Percentiles rank a stretch among this genome's conserved stretches.
Evolutionary conservation across 805 yeast genomes (phyloP).

Genomic region (Wickerhamiella sorbophila): DNA sequence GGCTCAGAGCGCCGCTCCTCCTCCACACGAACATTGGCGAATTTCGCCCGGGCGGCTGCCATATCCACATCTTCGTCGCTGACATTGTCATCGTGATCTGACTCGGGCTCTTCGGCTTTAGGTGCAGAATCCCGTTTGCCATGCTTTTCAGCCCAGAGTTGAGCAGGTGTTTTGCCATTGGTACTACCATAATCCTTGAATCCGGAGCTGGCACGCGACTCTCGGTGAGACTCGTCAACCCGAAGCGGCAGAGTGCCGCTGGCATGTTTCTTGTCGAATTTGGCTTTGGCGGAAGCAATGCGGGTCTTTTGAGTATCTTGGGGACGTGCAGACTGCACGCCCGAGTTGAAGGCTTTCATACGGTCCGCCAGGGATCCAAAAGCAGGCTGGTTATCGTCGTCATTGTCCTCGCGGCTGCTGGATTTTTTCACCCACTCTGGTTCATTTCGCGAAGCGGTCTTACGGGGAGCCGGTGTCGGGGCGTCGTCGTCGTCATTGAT

Average conservation of each 20-base stretch:
- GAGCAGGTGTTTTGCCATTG: constrained; percentile 86
- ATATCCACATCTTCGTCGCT: neutral
- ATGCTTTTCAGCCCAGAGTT: constrained; percentile 84
- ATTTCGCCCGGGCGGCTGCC: neutral
- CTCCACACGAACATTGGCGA: neutral
- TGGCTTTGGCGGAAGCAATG: constrained; percentile 25
- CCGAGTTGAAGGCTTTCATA: constrained; percentile 20
- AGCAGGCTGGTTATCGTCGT: constrained; percentile 16
- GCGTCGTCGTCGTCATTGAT: neutral
- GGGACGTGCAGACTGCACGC: constrained; percentile 17
- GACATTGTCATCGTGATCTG: constrained; percentile 13
- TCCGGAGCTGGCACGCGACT: constrained; percentile 12
- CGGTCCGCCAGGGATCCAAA: constrained; percentile 18
- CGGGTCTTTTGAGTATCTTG: constrained; percentile 7
- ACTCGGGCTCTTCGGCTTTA: constrained; percentile 14
- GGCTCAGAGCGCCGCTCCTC: neutral
- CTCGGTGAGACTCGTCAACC: constrained; percentile 28
- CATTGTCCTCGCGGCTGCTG: neutral
- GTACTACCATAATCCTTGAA: constrained; percentile 44
- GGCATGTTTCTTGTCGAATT: constrained; percentile 5
- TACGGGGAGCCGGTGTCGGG: neutral
- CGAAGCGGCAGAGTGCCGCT: constrained; percentile 28
- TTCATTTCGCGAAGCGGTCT: neutral
- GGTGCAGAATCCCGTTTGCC: constrained; percentile 32
- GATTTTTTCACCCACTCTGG: neutral